Evolutionary conservation across 306 rosid genomes (phyloP).

Genomic region (Cicer chorassanicum): DNA sequence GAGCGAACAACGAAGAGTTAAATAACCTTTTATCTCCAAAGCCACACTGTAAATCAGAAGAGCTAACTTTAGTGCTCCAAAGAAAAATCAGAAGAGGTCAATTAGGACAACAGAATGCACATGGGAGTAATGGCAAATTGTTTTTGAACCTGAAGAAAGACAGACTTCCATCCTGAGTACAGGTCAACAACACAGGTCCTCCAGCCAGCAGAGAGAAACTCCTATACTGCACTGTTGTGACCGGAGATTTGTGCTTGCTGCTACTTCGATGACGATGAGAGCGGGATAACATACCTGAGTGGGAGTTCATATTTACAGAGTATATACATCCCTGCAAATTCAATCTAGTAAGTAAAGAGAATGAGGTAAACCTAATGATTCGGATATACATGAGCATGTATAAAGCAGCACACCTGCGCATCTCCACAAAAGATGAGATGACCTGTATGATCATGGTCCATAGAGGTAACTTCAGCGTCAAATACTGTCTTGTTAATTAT

Average conservation of each 20-base stretch:
- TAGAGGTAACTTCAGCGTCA: slow-evolving; percentile 83
- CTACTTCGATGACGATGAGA: slow-evolving; percentile 79
- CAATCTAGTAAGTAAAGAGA: slow-evolving; percentile 47
- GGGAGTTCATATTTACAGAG: slow-evolving; percentile 88
- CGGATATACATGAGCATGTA: slow-evolving; percentile 34
- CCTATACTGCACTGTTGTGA: slow-evolving; percentile 84
- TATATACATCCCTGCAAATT: slow-evolving; percentile 79
- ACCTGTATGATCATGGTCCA: slow-evolving; percentile 95
- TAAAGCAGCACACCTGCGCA: slow-evolving; percentile 60
- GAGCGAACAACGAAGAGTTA: slow-evolving; percentile 95
- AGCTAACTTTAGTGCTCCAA: slow-evolving; percentile 41
- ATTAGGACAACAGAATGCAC: slow-evolving; percentile 36
- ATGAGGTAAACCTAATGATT: slow-evolving; percentile 35
- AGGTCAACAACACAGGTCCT: slow-evolving; percentile 88
- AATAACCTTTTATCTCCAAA: slow-evolving; percentile 86
- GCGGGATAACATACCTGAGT: slow-evolving; percentile 84
- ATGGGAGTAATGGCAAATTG: slow-evolving; percentile 27
- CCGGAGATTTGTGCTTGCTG: slow-evolving; percentile 75
- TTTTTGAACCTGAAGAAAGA: slow-evolving; percentile 89
- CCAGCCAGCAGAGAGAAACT: slow-evolving; percentile 92
- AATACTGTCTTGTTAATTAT: slow-evolving; percentile 68
- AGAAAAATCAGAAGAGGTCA: slow-evolving; percentile 39
- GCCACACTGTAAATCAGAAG: slow-evolving; percentile 76
- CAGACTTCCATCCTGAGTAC: slow-evolving; percentile 87
- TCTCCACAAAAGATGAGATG: slow-evolving; percentile 90